Base-by-base conservation (phyloP, 257 asterid genomes). In the Prunella vulgaris region DNA sequence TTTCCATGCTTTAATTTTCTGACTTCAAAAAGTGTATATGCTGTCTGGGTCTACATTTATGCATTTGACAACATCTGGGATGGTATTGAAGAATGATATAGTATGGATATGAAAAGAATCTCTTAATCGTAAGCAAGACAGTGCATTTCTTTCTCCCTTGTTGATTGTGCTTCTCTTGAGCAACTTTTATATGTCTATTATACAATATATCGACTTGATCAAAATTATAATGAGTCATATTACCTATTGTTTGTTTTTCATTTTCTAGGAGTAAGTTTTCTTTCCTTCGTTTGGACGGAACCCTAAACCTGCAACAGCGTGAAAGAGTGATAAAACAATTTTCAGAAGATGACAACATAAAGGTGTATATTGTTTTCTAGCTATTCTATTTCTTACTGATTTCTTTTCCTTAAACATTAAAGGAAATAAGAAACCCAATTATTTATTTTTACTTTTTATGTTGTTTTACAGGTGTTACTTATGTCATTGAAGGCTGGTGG, bases 401-500 rank as follows among this genome's bases (percentile, higher is more conserved):
- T 9, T 38, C 5, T 10, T 18, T n/a, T n/a, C 18, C 12, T 28
- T 49, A 25, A 52, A 49, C n/a, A n/a, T 72, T 60, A 35, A 59
- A 44, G 18, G 35, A 48, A 62, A 3, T 30, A 17, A 17, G 24
- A 52, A 33, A 60, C 9, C 56, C 24, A 27, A 14, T n/a, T 28
- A 5, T 27, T 27, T 25, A 7, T 58, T 53, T 10, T 46, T 22
- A 18, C 62, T 44, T 60, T 52, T 18, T 20, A 18, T 21, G 24
- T 66, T 65, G 57, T 53, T 65, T 60, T 76, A 44, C 80, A 93
- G 97, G 97, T 93, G 70, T 66, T 93, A 76, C 90, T 93, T 59
- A 90, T 93, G 97, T 93, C 99, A 35, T 81, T 93, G 74, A 93
- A 93, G 82, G 97, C 97, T 60, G 99, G 98, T 70, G 98, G 99